Evolutionary conservation across 352 stramenopile genomes (phyloP).

Genomic region (Phytophthora foliorum): DNA sequence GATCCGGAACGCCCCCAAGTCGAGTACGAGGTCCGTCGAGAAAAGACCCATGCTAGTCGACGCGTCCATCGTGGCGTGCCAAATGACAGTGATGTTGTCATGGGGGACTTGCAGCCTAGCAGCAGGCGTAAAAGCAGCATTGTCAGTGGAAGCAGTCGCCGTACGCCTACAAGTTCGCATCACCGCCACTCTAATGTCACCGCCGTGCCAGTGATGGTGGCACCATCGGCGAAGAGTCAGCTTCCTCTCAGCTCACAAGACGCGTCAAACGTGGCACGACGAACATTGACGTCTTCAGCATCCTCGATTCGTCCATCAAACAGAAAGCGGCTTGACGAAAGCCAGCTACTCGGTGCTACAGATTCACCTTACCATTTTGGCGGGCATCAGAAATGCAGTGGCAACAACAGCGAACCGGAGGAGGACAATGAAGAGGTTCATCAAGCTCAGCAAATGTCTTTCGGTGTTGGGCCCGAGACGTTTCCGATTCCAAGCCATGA

Average conservation of each 20-base stretch:
- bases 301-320: slow-evolving; percentile 58
- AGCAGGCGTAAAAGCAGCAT: slow-evolving; percentile 8
- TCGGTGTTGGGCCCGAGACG: slow-evolving; percentile 10
- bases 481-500: slow-evolving; percentile 10
- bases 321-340: slow-evolving; percentile 28
- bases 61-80: slow-evolving; percentile 11
- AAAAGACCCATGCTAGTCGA: slow-evolving; percentile 4
- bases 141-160: slow-evolving; percentile 13
- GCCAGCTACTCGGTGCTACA: neutral
- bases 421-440: slow-evolving; percentile 5
- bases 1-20: slow-evolving; percentile 1
- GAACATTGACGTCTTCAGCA: slow-evolving; percentile 52
- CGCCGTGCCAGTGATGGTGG: neutral
- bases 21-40: slow-evolving; percentile 14
- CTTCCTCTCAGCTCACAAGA: slow-evolving; percentile 7
- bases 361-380: neutral
- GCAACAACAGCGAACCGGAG: slow-evolving; percentile 31
- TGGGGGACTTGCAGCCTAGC: neutral
- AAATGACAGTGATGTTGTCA: neutral
- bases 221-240: slow-evolving; percentile 1
- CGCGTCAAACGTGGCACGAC: slow-evolving; percentile 8
- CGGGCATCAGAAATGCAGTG: neutral
- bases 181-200: slow-evolving; percentile 4
- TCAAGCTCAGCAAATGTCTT: neutral
- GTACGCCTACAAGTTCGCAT: slow-evolving; percentile 15